These are phyloP conservation scores for Aureococcus anophagefferens DNA, from an alignment of 108 stramenopile species.

Conservation along the genomic window DNA sequence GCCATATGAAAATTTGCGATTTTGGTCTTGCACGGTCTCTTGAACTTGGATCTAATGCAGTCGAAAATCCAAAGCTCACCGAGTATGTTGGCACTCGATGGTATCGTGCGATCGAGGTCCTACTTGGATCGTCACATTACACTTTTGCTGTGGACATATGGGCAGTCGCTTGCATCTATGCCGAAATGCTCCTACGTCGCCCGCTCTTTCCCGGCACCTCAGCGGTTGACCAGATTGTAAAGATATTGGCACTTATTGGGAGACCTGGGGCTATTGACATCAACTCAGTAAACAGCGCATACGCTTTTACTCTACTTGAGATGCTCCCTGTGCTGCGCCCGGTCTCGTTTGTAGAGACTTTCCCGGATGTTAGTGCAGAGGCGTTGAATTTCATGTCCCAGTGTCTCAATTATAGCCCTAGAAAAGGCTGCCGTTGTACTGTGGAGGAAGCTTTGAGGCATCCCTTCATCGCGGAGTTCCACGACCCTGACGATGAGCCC, in stretches of 20 bases:
- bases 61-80: conserved; percentile 30
- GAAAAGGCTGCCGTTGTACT: conserved; percentile 36
- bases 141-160: conserved; percentile 82
- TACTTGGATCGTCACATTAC: conserved; percentile 19
- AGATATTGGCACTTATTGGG: conserved; percentile 60
- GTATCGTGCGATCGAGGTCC: conserved; percentile 50
- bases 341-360: conserved; percentile 25
- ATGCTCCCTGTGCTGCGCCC: conserved; percentile 42
- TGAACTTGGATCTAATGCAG: not conserved
- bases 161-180: conserved; percentile 90
- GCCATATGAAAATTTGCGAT: conserved; percentile 45
- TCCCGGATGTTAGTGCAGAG: conserved; percentile 32
- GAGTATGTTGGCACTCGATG: conserved; percentile 55
- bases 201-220: conserved; percentile 85
- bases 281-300: conserved; percentile 48
- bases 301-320: conserved; percentile 50
- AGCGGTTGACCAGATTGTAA: conserved; percentile 76
- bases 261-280: conserved; percentile 56
- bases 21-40: conserved; percentile 21
- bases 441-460: conserved; percentile 57
- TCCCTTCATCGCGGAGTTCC: conserved; percentile 62
- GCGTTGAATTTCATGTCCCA: conserved; percentile 53
- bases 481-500: conserved; percentile 54
- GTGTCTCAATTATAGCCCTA: conserved; percentile 57
- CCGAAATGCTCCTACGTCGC: conserved; percentile 76